These are phyloP conservation scores for Pseudozyma sp. DNA, from an alignment of 1,284 basidiomycete species.

Conservation along the genomic window DNA sequence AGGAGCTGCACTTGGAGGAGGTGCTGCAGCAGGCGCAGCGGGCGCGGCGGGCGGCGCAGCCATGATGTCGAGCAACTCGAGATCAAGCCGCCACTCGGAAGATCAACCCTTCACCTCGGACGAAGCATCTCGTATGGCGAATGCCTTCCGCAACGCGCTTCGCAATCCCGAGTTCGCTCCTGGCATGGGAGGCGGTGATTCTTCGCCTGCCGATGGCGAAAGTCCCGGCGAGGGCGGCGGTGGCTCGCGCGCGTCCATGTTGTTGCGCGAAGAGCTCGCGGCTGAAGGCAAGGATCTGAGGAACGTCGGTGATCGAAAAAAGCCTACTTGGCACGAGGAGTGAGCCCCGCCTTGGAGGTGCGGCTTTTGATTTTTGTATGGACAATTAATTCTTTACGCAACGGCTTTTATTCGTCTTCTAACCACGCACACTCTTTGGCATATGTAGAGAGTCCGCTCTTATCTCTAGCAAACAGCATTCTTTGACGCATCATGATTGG, in stretches of 20 bases:
- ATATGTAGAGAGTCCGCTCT: no score
- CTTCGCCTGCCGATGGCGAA: slow-evolving; percentile 32
- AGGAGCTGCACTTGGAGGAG: slow-evolving; percentile 11
- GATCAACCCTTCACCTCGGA: slow-evolving; percentile 56
- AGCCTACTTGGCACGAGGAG: slow-evolving; percentile 50
- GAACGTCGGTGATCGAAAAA: slow-evolving; percentile 52
- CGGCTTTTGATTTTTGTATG: no score
- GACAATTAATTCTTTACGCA: no score
- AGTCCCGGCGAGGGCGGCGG: slow-evolving; percentile 30
- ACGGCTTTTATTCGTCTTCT: no score
- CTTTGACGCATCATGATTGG: no score
- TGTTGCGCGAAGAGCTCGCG: slow-evolving; percentile 54
- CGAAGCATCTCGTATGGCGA: slow-evolving; percentile 58
- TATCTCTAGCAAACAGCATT: no score
- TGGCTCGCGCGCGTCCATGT: slow-evolving; percentile 21
- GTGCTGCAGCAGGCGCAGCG: slow-evolving; percentile 18
- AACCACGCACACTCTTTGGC: no score
- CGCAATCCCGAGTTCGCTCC: slow-evolving; percentile 51
- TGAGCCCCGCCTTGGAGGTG: not conserved
- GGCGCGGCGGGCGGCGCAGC: slow-evolving; percentile 20
- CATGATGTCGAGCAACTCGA: slow-evolving; percentile 27
- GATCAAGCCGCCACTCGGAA: slow-evolving; percentile 33
- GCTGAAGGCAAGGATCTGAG: slow-evolving; percentile 53
- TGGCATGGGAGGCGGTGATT: slow-evolving; percentile 25
- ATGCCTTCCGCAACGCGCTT: slow-evolving; percentile 57